phyloP scores from a whole-genome alignment of 768 basidiomycete genomes.

The Amanita phalloides region DNA sequence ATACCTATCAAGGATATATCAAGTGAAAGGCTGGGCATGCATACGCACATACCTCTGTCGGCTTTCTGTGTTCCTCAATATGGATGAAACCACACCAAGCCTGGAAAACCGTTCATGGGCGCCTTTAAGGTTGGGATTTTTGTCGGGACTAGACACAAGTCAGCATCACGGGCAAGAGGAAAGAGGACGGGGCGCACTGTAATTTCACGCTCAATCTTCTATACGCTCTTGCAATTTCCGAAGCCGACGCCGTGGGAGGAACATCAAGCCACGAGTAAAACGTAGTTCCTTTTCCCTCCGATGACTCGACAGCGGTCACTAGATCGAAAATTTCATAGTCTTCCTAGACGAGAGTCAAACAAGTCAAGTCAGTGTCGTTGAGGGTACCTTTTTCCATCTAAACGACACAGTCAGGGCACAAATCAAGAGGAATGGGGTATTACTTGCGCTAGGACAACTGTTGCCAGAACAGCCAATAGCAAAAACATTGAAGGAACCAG shows the following conservation, averaged over 20 bases:
- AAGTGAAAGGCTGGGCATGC: not conserved
- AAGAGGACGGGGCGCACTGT: slow-evolving; percentile 51
- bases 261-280: slow-evolving; percentile 95
- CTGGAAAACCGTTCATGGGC: slow-evolving; percentile 88
- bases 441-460: slow-evolving; percentile 51
- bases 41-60: slow-evolving; percentile 54
- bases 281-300: slow-evolving; percentile 89
- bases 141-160: slow-evolving; percentile 65
- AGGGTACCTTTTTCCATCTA: slow-evolving; percentile 64
- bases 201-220: slow-evolving; percentile 81
- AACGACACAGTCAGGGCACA: slow-evolving; percentile 1
- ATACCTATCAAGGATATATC: slow-evolving; percentile 37
- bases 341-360: slow-evolving; percentile 36
- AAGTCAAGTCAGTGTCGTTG: not conserved
- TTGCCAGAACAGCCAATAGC: slow-evolving; percentile 40
- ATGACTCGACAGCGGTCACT: slow-evolving; percentile 64
- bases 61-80: slow-evolving; percentile 66
- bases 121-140: slow-evolving; percentile 78
- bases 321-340: slow-evolving; percentile 97
- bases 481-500: slow-evolving; percentile 30
- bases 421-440: not conserved
- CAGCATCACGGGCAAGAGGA: not conserved
- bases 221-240: slow-evolving; percentile 85
- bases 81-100: slow-evolving; percentile 75
- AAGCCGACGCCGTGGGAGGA: slow-evolving; percentile 55